phyloP scores from a whole-genome alignment of 208 protist genomes.

The Leishmania braziliensis region DNA sequence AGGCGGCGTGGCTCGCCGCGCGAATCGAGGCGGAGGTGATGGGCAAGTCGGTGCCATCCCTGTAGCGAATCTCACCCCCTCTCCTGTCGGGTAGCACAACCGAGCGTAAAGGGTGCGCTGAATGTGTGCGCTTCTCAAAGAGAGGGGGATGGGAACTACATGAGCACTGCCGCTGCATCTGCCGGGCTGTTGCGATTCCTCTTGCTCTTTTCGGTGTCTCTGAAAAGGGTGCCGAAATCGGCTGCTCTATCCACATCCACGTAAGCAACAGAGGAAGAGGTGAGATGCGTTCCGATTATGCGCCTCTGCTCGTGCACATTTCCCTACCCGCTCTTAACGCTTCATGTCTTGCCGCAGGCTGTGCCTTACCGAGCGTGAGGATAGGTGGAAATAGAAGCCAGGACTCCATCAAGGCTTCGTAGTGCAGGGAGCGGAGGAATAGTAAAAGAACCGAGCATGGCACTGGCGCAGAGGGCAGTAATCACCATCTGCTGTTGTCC shows the following conservation, averaged over 20 bases:
- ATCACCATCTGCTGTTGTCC: neutral
- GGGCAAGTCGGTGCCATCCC: constrained; percentile 41
- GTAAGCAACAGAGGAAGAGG: neutral
- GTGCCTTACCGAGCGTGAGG: neutral
- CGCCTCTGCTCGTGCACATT: neutral
- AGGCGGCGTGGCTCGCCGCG: constrained; percentile 54
- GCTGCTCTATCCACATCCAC: neutral
- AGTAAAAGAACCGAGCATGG: neutral
- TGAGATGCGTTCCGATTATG: neutral
- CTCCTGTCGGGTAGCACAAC: neutral
- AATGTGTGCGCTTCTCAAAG: neutral
- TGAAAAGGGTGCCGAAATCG: neutral
- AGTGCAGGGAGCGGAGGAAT: neutral
- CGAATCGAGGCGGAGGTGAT: constrained; percentile 56
- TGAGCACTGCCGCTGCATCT: neutral
- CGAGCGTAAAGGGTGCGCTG: neutral
- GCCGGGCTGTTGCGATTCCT: neutral
- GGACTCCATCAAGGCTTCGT: neutral
- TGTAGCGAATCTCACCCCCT: constrained; percentile 12
- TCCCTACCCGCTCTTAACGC: neutral
- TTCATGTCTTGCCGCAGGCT: neutral
- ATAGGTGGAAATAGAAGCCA: neutral
- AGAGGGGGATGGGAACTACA: neutral
- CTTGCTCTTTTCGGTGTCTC: neutral
- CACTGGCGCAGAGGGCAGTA: neutral